phyloP scores from a whole-genome alignment of 2,329 filamentous ascomycete species.

The Aspergillus pseudotamarii region DNA sequence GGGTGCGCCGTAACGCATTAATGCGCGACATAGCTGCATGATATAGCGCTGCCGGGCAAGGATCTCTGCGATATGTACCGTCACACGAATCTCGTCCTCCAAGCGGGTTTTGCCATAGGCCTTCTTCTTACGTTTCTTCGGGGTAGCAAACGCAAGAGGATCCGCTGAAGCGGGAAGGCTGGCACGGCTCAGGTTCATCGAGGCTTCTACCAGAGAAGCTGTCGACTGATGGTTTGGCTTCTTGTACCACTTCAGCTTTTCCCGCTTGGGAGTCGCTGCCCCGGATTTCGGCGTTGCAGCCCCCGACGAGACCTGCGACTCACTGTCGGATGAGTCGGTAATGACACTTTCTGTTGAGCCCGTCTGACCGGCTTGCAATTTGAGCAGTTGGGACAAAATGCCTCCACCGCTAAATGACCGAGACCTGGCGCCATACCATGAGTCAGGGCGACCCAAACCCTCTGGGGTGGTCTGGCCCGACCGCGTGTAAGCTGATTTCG shows the following conservation, averaged over 20 bases:
- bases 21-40: slow-evolving; percentile 76
- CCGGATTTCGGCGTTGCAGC: slow-evolving; percentile 34
- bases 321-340: slow-evolving; percentile 36
- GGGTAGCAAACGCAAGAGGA: slow-evolving; percentile 21
- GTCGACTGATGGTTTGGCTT: slow-evolving; percentile 41
- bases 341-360: slow-evolving; percentile 31
- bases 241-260: slow-evolving; percentile 48
- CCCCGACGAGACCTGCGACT: slow-evolving; percentile 32
- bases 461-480: slow-evolving; percentile 37
- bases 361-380: slow-evolving; percentile 62
- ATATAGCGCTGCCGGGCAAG: slow-evolving; percentile 81
- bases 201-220: slow-evolving; percentile 41
- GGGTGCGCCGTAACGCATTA: slow-evolving; percentile 89
- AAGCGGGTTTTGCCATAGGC: slow-evolving; percentile 25
- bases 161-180: slow-evolving; percentile 34
- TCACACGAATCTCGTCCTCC: slow-evolving; percentile 58
- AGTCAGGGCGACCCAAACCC: slow-evolving; percentile 24
- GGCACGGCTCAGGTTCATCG: slow-evolving; percentile 39
- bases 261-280: slow-evolving; percentile 36
- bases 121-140: slow-evolving; percentile 25
- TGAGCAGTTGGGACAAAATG: slow-evolving; percentile 71
- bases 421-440: slow-evolving; percentile 26
- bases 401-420: slow-evolving; percentile 49
- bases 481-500: slow-evolving; percentile 36
- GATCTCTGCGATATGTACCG: slow-evolving; percentile 66